A percentile compares a stretch with the other conserved stretches of the same genome.
phyloP scores from a whole-genome alignment of 345 rosid genomes.

The Toxicodendron radicans region DNA sequence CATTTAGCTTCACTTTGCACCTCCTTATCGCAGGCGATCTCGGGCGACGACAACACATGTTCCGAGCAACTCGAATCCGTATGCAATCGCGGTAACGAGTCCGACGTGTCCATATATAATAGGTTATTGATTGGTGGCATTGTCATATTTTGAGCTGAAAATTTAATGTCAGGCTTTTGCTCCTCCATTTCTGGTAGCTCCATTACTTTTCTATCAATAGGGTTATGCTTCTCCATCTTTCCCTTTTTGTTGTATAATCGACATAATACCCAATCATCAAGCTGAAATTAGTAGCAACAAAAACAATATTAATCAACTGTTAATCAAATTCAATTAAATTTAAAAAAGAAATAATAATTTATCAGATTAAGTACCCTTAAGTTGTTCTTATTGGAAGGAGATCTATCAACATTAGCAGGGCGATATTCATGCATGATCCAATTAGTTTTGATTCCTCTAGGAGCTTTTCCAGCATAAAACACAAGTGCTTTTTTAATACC shows the following conservation, averaged over 20 bases:
- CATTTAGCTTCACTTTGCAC: constrained; percentile 57
- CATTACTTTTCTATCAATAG: constrained; percentile 25
- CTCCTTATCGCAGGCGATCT: constrained; percentile 48
- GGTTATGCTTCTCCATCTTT: constrained; percentile 48
- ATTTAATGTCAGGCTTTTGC: constrained; percentile 36
- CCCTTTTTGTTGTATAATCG: constrained; percentile 91
- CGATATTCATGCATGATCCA: constrained; percentile 99
- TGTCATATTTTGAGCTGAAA: background rate
- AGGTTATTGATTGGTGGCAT: constrained; percentile 8
- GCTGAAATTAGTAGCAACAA: constrained; percentile 38
- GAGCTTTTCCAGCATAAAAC: constrained; percentile 89
- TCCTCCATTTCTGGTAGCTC: constrained; percentile 30
- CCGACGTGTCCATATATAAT: constrained; percentile 49
- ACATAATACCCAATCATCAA: constrained; percentile 85
- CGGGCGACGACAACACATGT: constrained; percentile 65
- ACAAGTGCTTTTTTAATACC: constrained; percentile 91
- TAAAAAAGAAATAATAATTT: no score
- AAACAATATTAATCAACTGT: background rate
- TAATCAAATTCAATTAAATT: background rate
- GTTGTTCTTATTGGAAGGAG: constrained; percentile 58
- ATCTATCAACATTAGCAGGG: constrained; percentile 76
- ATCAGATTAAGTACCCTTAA: constrained; percentile 55
- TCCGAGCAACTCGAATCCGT: constrained; percentile 74
- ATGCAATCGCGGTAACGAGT: constrained; percentile 49
- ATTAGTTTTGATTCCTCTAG: constrained; percentile 75